A percentile compares a stretch with the other conserved stretches of the same genome.
Evolutionary conservation across 1,284 basidiomycete genomes (phyloP).

Genomic region (Hypsizygus ulmarius): DNA sequence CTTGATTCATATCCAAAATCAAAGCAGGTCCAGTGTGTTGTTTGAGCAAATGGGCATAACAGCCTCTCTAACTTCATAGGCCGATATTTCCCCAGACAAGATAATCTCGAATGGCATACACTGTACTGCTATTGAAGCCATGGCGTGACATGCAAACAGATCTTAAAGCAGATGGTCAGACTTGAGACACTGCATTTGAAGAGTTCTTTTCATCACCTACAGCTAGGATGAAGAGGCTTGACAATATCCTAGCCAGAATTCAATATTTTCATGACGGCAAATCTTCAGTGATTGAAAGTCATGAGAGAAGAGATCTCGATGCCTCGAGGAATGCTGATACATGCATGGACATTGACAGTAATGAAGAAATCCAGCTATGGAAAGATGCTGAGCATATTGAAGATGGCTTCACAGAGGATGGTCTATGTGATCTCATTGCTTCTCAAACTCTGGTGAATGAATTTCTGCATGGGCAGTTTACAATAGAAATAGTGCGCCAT

Average conservation of each 20-base stretch:
- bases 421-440: background rate
- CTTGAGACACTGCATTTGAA: slow-evolving; percentile 26
- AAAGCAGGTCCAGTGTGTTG: background rate
- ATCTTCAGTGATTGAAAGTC: slow-evolving; percentile 10
- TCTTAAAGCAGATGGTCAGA: slow-evolving; percentile 22
- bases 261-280: slow-evolving; percentile 36
- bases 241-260: slow-evolving; percentile 24
- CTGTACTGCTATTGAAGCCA: slow-evolving; percentile 32
- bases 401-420: background rate
- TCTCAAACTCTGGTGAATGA: background rate
- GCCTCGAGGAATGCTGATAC: slow-evolving; percentile 6
- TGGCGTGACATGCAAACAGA: slow-evolving; percentile 33
- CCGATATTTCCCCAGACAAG: background rate
- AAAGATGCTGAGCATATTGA: background rate
- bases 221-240: slow-evolving; percentile 11
- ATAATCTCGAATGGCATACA: background rate
- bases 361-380: background rate
- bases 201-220: background rate
- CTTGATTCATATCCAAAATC: background rate
- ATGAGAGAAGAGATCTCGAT: background rate
- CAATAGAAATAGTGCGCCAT: background rate
- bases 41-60: background rate
- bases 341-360: background rate
- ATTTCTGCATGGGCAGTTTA: too few species aligned
- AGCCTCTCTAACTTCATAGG: slow-evolving; percentile 6